Evolutionary conservation across 1,139 yeast species (phyloP), one percentile per base, ranked within the genome.

Genomic region (Yamadazyma kanchanaburiensis): DNA sequence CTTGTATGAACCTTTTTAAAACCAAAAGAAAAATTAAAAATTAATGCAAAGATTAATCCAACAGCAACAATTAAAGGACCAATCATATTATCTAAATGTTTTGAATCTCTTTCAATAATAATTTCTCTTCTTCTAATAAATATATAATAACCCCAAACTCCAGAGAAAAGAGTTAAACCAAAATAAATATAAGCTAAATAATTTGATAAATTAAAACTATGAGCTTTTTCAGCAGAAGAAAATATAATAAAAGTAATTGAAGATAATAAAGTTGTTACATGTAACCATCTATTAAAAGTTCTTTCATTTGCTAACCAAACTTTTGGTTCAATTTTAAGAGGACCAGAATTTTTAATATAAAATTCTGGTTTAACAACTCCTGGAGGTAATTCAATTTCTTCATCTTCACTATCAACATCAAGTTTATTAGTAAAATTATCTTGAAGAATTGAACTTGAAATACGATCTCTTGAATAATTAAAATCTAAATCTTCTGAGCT

Each of bases 251-350:
- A 88, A 0, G 97, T 87, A 48, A 91, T 64, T 1, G 91, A 80
- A n/a, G 95, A 78, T 42, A 91, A 68, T 50, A 91, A 64, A 0
- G 94, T 78, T n/a, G 95, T 84, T 7, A 89, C 91, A 48, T 84
- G 91, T 42, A 91, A 70, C 98, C 98, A 91, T 58, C 94, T 77
- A 66, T 86, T 83, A 61, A 89, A 89, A 3, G 98, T 91, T 59
- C 98, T 83, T 63, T 91, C 98, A 53, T 91, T 91, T 20, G 98
- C 98, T 40, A 91, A 69, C 97, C 98, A 91, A 22, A 91, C 98
- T 56, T 91, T 91, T 20, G 97, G 94, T 64, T 91, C 98, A 34
- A 91, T 88, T 57, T 84, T 88, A 36, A 88, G 75, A 3, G 96
- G 94, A 5, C 96, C 96, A 21, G 91, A 80, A 53, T 88, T 88